phyloP scores from a whole-genome alignment of 495 filamentous ascomycete genomes.

The Daldinia childiae region DNA sequence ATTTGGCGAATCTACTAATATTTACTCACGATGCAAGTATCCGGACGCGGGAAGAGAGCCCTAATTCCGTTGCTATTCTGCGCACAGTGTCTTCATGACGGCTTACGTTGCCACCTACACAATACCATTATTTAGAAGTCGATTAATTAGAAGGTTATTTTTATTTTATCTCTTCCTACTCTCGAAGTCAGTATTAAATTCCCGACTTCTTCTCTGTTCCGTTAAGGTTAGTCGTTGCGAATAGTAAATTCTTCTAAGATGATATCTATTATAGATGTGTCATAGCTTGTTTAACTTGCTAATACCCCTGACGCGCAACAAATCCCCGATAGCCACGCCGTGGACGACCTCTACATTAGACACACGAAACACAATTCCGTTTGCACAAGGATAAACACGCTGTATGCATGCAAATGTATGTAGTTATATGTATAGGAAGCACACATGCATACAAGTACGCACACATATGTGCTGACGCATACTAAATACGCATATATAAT shows the following conservation, averaged over 20 bases:
- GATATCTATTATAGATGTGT: conserved; percentile 5
- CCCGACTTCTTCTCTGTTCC: neutral
- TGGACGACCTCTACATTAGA: conserved; percentile 26
- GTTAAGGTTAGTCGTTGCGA: neutral
- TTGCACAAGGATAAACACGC: conserved; percentile 45
- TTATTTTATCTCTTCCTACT: neutral
- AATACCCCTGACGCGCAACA: conserved; percentile 30
- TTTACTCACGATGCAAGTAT: conserved; percentile 44
- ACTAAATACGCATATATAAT: conserved; percentile 40
- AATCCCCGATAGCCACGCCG: conserved; percentile 39
- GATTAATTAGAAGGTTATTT: neutral
- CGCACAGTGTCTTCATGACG: conserved; percentile 37
- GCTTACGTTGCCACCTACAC: conserved; percentile 32
- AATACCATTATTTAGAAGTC: conserved; percentile 24
- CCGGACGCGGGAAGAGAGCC: conserved; percentile 42
- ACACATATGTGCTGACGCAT: conserved; percentile 40
- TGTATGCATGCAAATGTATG: conserved; percentile 37
- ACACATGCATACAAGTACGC: conserved; percentile 27
- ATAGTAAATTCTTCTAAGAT: neutral
- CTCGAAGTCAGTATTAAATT: neutral
- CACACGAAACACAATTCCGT: conserved; percentile 41
- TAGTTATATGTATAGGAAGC: conserved; percentile 35
- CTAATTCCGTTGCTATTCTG: conserved; percentile 43
- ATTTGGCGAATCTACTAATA: conserved; percentile 42
- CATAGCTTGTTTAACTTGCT: neutral